Conservation (phyloP, 331 rosid species). For the Quercus lobata region DNA sequence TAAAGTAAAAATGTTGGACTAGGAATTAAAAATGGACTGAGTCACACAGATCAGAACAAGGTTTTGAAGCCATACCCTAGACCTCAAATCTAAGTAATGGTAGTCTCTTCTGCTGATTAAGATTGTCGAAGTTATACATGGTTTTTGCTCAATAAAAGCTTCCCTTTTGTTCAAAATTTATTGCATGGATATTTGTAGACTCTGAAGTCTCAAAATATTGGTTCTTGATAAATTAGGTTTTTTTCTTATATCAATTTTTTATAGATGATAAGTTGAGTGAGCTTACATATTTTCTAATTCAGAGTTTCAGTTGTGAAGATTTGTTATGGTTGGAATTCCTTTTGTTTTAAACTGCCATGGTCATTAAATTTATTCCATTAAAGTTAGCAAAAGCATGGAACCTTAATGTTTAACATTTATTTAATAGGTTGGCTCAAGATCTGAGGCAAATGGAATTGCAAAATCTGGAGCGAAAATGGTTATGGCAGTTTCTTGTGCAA, state of each 20-base stretch:
- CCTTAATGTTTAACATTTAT: not conserved
- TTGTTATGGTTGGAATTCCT: not conserved
- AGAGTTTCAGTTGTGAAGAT: not conserved
- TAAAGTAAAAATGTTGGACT: not conserved
- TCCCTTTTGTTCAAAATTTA: constrained; percentile 1
- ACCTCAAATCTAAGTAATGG: not conserved
- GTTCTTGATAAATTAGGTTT: constrained; percentile 1
- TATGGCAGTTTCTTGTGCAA: constrained; percentile 97
- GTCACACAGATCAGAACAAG: not conserved
- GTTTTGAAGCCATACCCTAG: not conserved
- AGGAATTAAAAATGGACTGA: constrained; percentile 4
- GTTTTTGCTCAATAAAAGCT: not conserved
- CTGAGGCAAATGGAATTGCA: constrained; percentile 94
- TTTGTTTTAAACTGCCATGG: not conserved
- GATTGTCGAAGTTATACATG: not conserved
- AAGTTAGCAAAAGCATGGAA: constrained; percentile 18
- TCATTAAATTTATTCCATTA: not conserved
- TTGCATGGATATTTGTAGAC: not conserved
- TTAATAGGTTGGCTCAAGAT: constrained; percentile 85
- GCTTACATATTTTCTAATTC: not conserved
- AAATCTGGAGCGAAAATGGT: constrained; percentile 96
- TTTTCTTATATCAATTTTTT: not conserved
- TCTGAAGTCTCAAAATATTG: not conserved
- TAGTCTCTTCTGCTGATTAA: not conserved
- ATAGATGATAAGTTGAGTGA: not conserved